phyloP scores from a whole-genome alignment of 176 grass and related monocot genomes.

The Oryza officinalis region DNA sequence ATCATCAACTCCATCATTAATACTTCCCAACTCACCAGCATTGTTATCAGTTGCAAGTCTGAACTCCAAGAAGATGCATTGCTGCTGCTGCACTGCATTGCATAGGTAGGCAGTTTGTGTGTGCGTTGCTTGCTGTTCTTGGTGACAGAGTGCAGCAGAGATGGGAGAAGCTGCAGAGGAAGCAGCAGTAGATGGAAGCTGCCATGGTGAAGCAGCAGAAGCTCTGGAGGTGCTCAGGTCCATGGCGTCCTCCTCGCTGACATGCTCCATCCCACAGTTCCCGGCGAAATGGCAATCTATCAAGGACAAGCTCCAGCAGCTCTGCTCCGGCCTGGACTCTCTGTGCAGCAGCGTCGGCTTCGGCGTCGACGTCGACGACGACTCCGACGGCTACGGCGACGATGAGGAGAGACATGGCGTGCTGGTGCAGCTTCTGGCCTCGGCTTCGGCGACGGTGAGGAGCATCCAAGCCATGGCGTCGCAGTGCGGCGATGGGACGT shows the following conservation, averaged over 20 bases:
- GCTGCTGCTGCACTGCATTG: not conserved
- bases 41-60: constrained; percentile 18
- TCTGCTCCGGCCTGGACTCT: constrained; percentile 43
- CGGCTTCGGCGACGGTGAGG: constrained; percentile 44
- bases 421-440: constrained; percentile 38
- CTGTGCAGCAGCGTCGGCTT: not conserved
- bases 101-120: constrained; percentile 8
- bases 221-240: constrained; percentile 41
- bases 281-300: constrained; percentile 82
- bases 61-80: constrained; percentile 36
- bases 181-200: not conserved
- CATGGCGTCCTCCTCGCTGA: constrained; percentile 55
- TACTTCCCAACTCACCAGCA: constrained; percentile 4
- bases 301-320: constrained; percentile 71
- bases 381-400: too few relatives aligned
- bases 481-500: constrained; percentile 62
- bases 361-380: not conserved
- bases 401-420: not conserved
- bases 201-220: constrained; percentile 38
- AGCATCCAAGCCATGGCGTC: constrained; percentile 39
- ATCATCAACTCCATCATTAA: constrained; percentile 20
- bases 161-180: constrained; percentile 50
- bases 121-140: not conserved
- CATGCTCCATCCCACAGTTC: constrained; percentile 51
- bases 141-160: constrained; percentile 9